Conservation (phyloP, 352 stramenopile species). For the Pythium chondricola region DNA sequence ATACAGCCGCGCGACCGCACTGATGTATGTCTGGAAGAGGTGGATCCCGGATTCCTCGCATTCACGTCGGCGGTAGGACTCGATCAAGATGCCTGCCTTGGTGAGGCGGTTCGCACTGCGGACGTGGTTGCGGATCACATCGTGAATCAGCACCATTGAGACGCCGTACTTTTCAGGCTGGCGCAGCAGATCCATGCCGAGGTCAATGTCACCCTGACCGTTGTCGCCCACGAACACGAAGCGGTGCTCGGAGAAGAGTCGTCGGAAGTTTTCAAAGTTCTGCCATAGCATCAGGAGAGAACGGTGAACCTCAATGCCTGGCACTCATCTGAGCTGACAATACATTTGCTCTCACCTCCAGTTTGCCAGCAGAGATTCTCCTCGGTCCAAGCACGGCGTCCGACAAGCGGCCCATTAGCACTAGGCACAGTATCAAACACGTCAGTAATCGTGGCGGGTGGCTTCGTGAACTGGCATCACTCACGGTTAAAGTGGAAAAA, state of each 20-base stretch:
- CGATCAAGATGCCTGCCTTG: slow-evolving; percentile 11
- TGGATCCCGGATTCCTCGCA: slow-evolving; percentile 59
- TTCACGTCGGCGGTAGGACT: slow-evolving; percentile 54
- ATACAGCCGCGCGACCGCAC: slow-evolving; percentile 56
- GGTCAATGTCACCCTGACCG: slow-evolving; percentile 73
- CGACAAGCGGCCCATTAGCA: slow-evolving; percentile 66
- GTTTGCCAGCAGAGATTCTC: slow-evolving; percentile 63
- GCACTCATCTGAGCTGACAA: no score
- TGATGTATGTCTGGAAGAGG: slow-evolving; percentile 77
- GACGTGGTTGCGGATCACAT: slow-evolving; percentile 71
- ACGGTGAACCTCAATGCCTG: no score
- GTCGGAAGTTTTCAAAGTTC: slow-evolving; percentile 73
- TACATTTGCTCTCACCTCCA: slow-evolving; percentile 39
- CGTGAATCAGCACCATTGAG: slow-evolving; percentile 67
- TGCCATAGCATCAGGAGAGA: no score
- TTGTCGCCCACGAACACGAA: slow-evolving; percentile 84
- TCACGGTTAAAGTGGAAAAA: slow-evolving; percentile 76
- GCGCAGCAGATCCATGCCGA: slow-evolving; percentile 62
- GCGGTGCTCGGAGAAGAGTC: slow-evolving; percentile 61
- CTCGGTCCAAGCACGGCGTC: slow-evolving; percentile 51
- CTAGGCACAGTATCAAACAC: slow-evolving; percentile 19
- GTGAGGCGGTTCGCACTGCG: slow-evolving; percentile 2
- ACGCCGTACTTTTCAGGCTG: slow-evolving; percentile 47
- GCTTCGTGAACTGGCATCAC: slow-evolving; percentile 8
- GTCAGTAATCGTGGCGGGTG: no score